These are phyloP conservation scores for Holtermannia corniformis DNA, from an alignment of 768 basidiomycete genomes.

Conservation along the genomic window DNA sequence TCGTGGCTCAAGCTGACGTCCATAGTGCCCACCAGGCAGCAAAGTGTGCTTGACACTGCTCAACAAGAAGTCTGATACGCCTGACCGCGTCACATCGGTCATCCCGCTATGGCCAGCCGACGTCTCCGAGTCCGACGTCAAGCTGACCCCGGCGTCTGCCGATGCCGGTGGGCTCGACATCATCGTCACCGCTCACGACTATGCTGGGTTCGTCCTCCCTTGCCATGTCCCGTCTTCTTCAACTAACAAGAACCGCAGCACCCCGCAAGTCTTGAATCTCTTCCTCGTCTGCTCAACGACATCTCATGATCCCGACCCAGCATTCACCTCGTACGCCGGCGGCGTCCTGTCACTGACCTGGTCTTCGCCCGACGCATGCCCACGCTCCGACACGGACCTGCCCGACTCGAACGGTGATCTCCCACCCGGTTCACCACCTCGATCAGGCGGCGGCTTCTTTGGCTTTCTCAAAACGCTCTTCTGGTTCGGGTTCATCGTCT, in stretches of 20 bases:
- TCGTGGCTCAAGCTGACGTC: neutral
- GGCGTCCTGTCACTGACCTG: conserved; percentile 31
- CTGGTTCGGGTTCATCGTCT: conserved; percentile 26
- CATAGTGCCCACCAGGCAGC: conserved; percentile 36
- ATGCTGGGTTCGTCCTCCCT: conserved; percentile 32
- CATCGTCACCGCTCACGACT: conserved; percentile 32
- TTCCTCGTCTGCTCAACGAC: conserved; percentile 28
- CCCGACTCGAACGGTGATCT: neutral
- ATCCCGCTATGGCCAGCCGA: conserved; percentile 35
- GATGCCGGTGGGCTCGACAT: conserved; percentile 32
- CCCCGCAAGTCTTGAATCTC: conserved; percentile 32
- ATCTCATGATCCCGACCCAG: conserved; percentile 18
- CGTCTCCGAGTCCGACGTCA: conserved; percentile 20
- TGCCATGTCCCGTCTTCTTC: neutral
- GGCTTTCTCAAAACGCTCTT: conserved; percentile 37
- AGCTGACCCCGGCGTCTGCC: conserved; percentile 15
- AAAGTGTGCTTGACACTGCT: conserved; percentile 34
- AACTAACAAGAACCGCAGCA: conserved; percentile 5
- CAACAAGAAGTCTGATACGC: conserved; percentile 34
- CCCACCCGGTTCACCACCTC: neutral
- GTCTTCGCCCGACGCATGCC: conserved; percentile 38
- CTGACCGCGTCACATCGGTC: conserved; percentile 34
- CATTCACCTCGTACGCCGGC: conserved; percentile 29
- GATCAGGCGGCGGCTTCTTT: conserved; percentile 25
- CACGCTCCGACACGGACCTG: conserved; percentile 4